Base-by-base conservation (phyloP, 2,329 filamentous ascomycete genomes). In the Dactylellina leptospora region DNA sequence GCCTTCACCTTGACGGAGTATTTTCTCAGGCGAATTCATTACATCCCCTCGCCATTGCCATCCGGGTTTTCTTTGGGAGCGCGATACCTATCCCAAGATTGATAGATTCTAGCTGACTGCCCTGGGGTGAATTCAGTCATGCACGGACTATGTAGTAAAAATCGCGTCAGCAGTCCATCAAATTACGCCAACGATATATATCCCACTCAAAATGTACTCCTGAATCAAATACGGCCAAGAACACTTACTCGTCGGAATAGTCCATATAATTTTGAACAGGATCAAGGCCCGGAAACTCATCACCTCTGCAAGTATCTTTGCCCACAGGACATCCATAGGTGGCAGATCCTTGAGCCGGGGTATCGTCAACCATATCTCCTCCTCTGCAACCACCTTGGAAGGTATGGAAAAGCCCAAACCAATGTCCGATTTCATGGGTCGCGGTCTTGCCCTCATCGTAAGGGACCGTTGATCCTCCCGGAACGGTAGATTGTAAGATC, bases 391-490 rank as follows among this genome's bases (percentile, higher is more conserved):
- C 79, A 36, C 80, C 81, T 68, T 83, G 75, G 77, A 84, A 84
- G 44, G 82, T 83, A 76, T 84, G 82, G 74, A 79, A 79, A 18
- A 84, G 79, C 53, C 82, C 81, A 58, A 84, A 76, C 82, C 82
- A 84, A 78, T 84, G 82, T n/a, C 82, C 82, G 38, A 81, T 77
- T 76, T 84, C 64, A 48, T 71, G 64, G 25, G 56, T 62, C 38
- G 56, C 56, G 30, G 64, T 71, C 53, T 71, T 16, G 36, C 30
- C 10, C 30, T n/a, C 10, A 36, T 1, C 13, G 10, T 4, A 40
- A 5, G 3, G 36, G 18, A n/a, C 13, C 36, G 36, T n/a, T 5
- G 36, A 38, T 33, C 28, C 5, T 6, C 28, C 28, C 11, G 36
- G 8, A 40, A 40, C 13, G n/a, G n/a, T n/a, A n/a, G n/a, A n/a